Conservation (phyloP, 176 grass and related monocot genomes). For the Otatea glauca region DNA sequence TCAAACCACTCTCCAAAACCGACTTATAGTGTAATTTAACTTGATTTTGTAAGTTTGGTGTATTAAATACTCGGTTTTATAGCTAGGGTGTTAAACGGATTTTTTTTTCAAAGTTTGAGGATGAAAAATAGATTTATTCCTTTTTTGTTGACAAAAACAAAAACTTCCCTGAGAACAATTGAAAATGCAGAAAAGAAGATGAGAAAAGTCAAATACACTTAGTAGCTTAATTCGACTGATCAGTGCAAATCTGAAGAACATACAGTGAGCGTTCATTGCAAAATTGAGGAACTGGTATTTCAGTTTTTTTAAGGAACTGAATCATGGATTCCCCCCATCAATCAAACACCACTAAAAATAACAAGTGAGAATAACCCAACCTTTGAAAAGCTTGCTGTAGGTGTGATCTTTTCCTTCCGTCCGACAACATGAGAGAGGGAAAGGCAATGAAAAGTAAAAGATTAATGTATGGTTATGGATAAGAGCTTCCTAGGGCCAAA, state of each 20-base stretch:
- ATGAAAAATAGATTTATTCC: no score
- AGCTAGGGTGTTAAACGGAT: no score
- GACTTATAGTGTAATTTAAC: no score
- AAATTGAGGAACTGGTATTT: not conserved
- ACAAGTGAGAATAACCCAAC: not conserved
- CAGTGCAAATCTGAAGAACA: not conserved
- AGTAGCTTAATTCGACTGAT: not conserved
- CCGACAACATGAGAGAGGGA: not conserved
- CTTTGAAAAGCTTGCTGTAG: not conserved
- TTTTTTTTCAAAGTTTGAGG: no score
- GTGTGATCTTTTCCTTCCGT: not conserved
- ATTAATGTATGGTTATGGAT: not conserved
- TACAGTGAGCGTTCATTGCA: not conserved
- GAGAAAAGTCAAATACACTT: not conserved
- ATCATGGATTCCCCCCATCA: not conserved
- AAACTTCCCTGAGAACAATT: not conserved
- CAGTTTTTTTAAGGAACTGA: no score
- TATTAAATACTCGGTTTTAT: no score
- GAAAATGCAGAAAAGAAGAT: not conserved
- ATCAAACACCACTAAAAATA: not conserved
- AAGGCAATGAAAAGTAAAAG: not conserved
- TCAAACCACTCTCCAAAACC: no score
- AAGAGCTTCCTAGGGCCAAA: slow-evolving; percentile 18
- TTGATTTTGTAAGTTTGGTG: no score
- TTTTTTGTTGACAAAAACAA: no score